Evolutionary conservation across 208 protist species (phyloP).

Genomic region (Herpetomonas muscarum): DNA sequence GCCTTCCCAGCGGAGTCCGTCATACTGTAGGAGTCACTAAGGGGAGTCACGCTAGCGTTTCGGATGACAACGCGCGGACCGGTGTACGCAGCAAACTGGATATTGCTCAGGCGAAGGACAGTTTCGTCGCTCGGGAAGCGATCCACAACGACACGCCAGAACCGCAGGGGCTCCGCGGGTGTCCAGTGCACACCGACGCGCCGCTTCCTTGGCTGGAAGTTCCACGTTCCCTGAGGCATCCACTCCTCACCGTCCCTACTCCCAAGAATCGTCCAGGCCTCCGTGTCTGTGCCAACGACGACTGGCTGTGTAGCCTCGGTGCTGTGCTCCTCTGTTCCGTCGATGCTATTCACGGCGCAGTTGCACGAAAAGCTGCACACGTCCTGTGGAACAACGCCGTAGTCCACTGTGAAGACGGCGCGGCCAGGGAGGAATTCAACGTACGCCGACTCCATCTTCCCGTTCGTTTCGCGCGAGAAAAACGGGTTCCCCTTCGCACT

Average conservation of each 20-base stretch:
- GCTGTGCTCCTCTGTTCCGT: too few species aligned
- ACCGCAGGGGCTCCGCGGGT: too few species aligned
- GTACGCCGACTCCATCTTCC: background rate
- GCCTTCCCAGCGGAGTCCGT: background rate
- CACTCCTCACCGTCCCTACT: too few species aligned
- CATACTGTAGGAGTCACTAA: background rate
- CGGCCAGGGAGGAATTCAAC: background rate
- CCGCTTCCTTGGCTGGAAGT: too few species aligned
- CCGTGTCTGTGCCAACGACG: too few species aligned
- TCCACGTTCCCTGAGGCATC: too few species aligned
- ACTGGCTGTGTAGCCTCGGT: too few species aligned
- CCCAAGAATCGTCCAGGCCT: too few species aligned
- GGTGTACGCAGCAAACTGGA: background rate
- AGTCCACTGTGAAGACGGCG: background rate
- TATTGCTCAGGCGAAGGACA: background rate
- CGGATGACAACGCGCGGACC: background rate
- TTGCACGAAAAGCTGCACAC: too few species aligned
- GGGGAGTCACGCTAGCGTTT: background rate
- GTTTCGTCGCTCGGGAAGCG: background rate
- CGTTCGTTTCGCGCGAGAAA: background rate
- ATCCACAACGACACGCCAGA: too few species aligned
- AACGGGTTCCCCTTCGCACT: background rate
- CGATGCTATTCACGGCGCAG: too few species aligned
- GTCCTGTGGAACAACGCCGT: background rate
- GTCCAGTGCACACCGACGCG: too few species aligned